Conservation (phyloP, 2,329 filamentous ascomycete species). For the Coleophoma crateriformis region DNA sequence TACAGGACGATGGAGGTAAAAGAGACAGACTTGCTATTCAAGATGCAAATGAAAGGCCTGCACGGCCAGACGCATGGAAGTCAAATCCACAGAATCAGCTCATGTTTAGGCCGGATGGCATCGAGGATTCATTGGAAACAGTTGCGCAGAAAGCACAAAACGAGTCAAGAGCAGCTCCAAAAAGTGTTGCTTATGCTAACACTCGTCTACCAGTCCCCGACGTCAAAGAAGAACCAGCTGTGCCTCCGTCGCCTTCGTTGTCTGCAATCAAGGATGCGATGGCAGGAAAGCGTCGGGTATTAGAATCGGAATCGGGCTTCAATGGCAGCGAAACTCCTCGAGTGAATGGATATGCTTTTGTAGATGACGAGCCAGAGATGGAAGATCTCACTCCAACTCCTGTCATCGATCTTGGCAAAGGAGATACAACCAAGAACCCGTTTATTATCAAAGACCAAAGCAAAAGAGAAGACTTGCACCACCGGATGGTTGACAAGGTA, state of each 20-base stretch:
- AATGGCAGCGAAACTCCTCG: conserved; percentile 72
- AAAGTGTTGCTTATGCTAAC: conserved; percentile 73
- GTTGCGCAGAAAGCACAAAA: conserved; percentile 63
- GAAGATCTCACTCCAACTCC: conserved; percentile 34
- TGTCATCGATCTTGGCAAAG: conserved; percentile 52
- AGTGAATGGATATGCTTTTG: conserved; percentile 91
- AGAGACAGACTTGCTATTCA: conserved; percentile 57
- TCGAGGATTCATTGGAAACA: conserved; percentile 56
- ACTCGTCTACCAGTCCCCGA: conserved; percentile 63
- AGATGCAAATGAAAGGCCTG: conserved; percentile 65
- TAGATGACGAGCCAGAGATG: conserved; percentile 68
- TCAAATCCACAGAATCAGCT: conserved; percentile 71
- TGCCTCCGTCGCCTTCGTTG: conserved; percentile 74
- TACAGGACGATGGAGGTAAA: conserved; percentile 49
- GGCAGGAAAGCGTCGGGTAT: conserved; percentile 59
- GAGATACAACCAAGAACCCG: conserved; percentile 64
- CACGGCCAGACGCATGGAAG: conserved; percentile 73
- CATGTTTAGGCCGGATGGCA: conserved; percentile 75
- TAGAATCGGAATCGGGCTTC: conserved; percentile 53
- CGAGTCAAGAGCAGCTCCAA: conserved; percentile 68
- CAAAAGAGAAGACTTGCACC: conserved; percentile 74
- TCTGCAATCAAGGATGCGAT: conserved; percentile 83
- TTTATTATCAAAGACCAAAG: conserved; percentile 75
- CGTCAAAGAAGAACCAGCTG: conserved; percentile 30
- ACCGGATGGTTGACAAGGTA: conserved; percentile 80